Evolutionary conservation across 2,329 filamentous ascomycete genomes (phyloP).

Genomic region (Emmonsiellopsis sp.): DNA sequence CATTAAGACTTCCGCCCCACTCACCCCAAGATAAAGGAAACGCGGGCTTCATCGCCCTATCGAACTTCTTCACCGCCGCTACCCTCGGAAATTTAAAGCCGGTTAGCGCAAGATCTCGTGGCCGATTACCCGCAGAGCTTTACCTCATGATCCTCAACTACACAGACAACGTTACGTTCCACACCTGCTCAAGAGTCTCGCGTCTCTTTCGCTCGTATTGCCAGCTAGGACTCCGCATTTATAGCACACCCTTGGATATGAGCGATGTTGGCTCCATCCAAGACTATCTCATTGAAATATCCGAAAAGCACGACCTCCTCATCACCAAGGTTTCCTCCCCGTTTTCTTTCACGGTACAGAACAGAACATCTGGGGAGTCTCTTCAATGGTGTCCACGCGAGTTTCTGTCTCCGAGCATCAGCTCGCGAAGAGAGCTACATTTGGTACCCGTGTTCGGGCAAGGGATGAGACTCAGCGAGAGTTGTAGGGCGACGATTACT

Average conservation of each 20-base stretch:
- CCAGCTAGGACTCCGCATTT: neutral
- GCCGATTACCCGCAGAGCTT: neutral
- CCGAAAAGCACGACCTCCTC: neutral
- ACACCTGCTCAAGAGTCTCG: neutral
- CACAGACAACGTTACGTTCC: neutral
- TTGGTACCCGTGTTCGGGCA: neutral
- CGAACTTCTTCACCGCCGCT: slow-evolving; percentile 1
- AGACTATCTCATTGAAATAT: neutral
- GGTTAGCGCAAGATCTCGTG: neutral
- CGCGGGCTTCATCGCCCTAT: neutral
- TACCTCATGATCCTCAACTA: slow-evolving; percentile 1
- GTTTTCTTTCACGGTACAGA: neutral
- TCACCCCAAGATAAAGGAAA: neutral
- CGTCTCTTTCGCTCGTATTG: neutral
- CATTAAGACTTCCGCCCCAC: neutral
- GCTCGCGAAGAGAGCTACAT: neutral
- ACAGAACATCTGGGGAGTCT: neutral
- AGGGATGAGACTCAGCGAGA: neutral
- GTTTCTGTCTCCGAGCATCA: no score
- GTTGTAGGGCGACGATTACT: neutral
- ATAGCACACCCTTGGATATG: neutral
- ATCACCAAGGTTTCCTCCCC: neutral
- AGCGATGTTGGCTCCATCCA: no score
- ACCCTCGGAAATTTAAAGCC: neutral
- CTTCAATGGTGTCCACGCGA: neutral